phyloP scores from a whole-genome alignment of 176 grass and related monocot genomes.

The Cenchrus americanus region DNA sequence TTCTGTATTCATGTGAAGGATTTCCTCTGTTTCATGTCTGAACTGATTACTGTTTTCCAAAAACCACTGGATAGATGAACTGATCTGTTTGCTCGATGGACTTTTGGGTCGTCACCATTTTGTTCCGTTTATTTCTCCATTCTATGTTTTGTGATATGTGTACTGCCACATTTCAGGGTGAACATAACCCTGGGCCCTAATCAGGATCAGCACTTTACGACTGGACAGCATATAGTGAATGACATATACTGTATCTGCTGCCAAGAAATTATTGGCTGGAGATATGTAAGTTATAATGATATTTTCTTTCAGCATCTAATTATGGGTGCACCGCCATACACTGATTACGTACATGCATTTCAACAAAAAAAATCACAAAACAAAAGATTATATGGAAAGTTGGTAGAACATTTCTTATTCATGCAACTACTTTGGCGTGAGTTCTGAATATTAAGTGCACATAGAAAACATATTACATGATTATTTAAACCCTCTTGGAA shows the following conservation, averaged over 20 bases:
- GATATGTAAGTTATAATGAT: conserved; percentile 64
- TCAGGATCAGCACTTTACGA: conserved; percentile 54
- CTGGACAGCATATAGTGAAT: conserved; percentile 67
- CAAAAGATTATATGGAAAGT: not conserved
- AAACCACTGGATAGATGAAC: not conserved
- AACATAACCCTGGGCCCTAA: conserved; percentile 64
- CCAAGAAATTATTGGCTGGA: conserved; percentile 77
- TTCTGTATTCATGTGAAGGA: not conserved
- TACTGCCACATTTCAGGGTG: conserved; percentile 43
- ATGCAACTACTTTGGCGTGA: not conserved
- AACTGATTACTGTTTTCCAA: not conserved
- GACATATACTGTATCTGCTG: conserved; percentile 73
- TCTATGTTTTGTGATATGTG: not conserved
- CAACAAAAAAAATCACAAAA: not conserved
- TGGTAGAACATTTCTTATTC: not conserved
- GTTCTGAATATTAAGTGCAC: not conserved
- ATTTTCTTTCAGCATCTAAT: conserved; percentile 10
- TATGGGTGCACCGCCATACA: not conserved
- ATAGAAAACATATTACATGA: not conserved
- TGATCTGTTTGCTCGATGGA: not conserved
- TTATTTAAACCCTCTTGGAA: not conserved
- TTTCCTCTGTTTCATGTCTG: not conserved
- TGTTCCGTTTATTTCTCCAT: not conserved
- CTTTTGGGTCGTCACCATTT: not conserved
- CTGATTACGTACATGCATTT: not conserved